Evolutionary conservation across 2,329 filamentous ascomycete genomes (phyloP).

Genomic region (Cladophialophora immunda): DNA sequence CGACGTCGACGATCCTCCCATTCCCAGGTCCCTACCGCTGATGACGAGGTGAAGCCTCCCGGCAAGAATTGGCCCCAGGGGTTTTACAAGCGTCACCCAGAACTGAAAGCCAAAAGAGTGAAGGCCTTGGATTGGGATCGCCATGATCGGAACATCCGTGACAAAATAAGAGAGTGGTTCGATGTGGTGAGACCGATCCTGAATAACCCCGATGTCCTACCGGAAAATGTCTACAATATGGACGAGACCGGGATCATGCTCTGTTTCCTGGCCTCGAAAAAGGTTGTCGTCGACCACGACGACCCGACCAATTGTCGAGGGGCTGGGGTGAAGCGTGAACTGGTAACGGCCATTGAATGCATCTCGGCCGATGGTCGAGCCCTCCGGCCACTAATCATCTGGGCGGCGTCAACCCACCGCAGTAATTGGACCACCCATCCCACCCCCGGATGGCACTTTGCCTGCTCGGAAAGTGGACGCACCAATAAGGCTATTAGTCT

Average conservation of each 20-base stretch:
- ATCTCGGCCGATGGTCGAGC: not conserved
- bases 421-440: not conserved
- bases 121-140: not conserved
- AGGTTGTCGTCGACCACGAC: not conserved
- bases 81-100: not conserved
- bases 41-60: not conserved
- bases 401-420: not conserved
- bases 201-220: not conserved
- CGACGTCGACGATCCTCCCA: too few species aligned
- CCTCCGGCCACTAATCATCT: not conserved
- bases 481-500: not conserved
- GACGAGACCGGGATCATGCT: not conserved
- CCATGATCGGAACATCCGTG: not conserved
- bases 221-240: not conserved
- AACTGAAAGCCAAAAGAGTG: not conserved
- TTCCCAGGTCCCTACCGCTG: too few species aligned
- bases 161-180: not conserved
- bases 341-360: not conserved
- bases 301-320: not conserved
- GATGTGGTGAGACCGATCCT: not conserved
- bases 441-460: not conserved
- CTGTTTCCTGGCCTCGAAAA: not conserved
- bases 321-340: not conserved
- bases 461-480: not conserved
- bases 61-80: not conserved